A percentile compares a stretch with the other conserved stretches of the same genome.
phyloP scores from a whole-genome alignment of 2,329 filamentous ascomycete genomes.

The Sporothrix euskadiensis region DNA sequence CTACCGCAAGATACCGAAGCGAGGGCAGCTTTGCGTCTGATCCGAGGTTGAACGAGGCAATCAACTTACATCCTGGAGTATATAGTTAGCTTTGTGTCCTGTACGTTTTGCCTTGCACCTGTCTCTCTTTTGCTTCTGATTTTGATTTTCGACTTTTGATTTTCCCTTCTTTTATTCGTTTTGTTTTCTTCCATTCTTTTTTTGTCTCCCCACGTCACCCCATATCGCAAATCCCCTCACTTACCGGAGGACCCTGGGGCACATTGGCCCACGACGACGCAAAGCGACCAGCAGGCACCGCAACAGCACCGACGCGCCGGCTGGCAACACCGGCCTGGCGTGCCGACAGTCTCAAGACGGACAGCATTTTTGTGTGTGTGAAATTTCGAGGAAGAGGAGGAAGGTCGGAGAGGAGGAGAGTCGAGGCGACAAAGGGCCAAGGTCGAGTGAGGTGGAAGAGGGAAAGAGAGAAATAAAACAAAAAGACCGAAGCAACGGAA shows the following conservation, averaged over 20 bases:
- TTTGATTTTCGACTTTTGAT: background rate
- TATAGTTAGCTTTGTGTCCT: constrained; percentile 28
- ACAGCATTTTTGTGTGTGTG: constrained; percentile 52
- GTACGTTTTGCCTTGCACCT: background rate
- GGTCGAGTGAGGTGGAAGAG: background rate
- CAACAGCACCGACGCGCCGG: constrained; percentile 43
- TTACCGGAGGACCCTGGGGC: constrained; percentile 89
- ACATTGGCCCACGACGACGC: constrained; percentile 89
- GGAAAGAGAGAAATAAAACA: background rate
- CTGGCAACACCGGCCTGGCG: constrained; percentile 46
- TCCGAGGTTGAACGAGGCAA: constrained; percentile 34
- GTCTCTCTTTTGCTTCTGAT: background rate
- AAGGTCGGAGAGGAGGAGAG: background rate
- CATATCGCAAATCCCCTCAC: constrained; percentile 41
- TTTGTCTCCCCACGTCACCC: background rate
- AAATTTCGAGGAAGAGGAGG: constrained; percentile 4
- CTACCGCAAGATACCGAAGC: constrained; percentile 5
- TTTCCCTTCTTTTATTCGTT: background rate
- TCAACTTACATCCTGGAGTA: constrained; percentile 42
- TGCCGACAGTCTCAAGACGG: constrained; percentile 55
- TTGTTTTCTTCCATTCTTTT: background rate
- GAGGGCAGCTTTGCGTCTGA: constrained; percentile 9
- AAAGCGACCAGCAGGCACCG: constrained; percentile 51
- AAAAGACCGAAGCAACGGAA: background rate
- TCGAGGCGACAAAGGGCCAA: constrained; percentile 1